Base-by-base conservation (phyloP, 2,329 filamentous ascomycete species). In the Stagonosporopsis rhizophila region DNA sequence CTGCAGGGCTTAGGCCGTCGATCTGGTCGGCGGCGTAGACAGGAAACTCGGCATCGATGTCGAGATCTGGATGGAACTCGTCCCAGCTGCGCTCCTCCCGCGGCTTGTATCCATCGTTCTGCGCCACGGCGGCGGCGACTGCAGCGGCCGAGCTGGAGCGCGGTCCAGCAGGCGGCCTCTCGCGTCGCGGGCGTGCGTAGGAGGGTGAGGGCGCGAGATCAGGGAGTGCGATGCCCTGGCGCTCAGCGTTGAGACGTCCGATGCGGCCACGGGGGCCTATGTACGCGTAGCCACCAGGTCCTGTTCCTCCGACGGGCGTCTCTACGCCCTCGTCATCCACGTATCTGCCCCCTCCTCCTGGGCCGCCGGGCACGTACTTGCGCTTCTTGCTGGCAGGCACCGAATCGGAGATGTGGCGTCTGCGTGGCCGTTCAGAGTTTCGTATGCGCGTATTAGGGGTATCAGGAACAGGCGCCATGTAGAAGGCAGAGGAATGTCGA, bases 11-110 rank as follows among this genome's bases (percentile, higher is more conserved):
- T 38, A 87, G 81, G 19, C 92, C 91, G 73, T 98, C 94, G 6
- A 98, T 89, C 63, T 96, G 91, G 60, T 95, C 88, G 2, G 92
- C 88, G 44, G 85, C 87, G 71, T 93, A 93, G 2, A 96, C 82
- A 64, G 89, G 86, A 62, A 97, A 89, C 4, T 85, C 86, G 12
- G 84, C 84, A 53, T 96, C 92, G 44, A 97, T 92, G 78, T 98
- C 93, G 48, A 99, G 85, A 68, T 97, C 91, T 0, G 92, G 92
- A 76, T 99, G 95, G 63, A 98, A 98, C 74, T 99, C 95, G 71
- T 97, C 93, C 92, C 94, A 99, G 48, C 92, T 91, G 60, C 94
- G 88, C 79, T 99, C 95, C 78, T 99, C 95, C 70, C 95, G 85
- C 28, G 95, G 95, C 75, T 99, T 99, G 78, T 98, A 98, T 46